Base-by-base conservation (phyloP, 805 yeast genomes). In the Phaffomyces antillensis region DNA sequence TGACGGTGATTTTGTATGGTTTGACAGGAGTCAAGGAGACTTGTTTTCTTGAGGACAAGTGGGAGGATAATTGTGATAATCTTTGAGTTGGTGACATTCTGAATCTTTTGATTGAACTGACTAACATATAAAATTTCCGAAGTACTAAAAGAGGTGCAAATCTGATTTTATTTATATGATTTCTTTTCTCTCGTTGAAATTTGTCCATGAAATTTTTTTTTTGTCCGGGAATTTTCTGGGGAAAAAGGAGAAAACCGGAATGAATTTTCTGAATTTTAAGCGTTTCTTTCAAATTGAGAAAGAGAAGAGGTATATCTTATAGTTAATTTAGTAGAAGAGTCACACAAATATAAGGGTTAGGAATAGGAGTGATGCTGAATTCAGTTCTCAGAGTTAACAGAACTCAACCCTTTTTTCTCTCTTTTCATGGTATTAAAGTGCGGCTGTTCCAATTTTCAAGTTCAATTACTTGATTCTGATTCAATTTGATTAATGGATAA, bases 1-100 rank as follows among this genome's bases (percentile, higher is more conserved):
- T 81, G 44, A 89, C 87, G 36, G 89, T 72, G 37, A 83, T 74
- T 58, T 72, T 76, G 67, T 71, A 80, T 20, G 74, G 76, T 23
- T 43, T 36, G 24, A 36, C 50, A 30, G 59, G 60, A 15, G 59
- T 48, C 13, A 50, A 41, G n/a, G 60, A 52, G 24, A 45, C 47
- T 34, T 47, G 42, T 24, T 44, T 47, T 42, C 42, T 40, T 38
- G 50, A 42, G 23, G 57, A 30, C 20, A 56, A 30, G 41, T 56
- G 60, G 28, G 37, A 25, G 5, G 37, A 34, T 18, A 40, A n/a
- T 17, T 40, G 42, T 16, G 42, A 40, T n/a, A 40, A 16, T 40
- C 42, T 40, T 33, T 34, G 42, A 25, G 42, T 25, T n/a, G 42
- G 33, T 8, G 42, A 40, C 42, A 40, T 40, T 24, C 18, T 33